phyloP scores from a whole-genome alignment of 257 asterid genomes.

The Solanum peruvianum region DNA sequence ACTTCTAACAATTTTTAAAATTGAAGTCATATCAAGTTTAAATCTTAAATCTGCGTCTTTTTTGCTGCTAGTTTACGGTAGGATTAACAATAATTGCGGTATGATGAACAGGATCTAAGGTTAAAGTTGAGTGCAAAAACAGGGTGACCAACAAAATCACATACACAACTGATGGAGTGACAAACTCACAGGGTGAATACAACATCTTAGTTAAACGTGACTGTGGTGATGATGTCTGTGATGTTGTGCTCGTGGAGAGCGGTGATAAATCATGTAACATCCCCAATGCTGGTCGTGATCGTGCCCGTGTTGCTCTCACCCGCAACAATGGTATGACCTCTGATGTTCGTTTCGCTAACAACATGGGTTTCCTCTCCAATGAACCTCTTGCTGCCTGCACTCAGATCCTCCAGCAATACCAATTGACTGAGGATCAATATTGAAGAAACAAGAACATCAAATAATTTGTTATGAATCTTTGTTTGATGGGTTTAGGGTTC shows the following conservation, averaged over 20 bases:
- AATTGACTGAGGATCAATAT: constrained; percentile 28
- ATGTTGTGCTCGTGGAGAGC: constrained; percentile 37
- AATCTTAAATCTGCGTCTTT: neutral
- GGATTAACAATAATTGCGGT: neutral
- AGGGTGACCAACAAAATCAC: constrained; percentile 14
- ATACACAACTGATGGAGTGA: constrained; percentile 17
- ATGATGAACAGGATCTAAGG: constrained; percentile 33
- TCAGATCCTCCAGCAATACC: constrained; percentile 53
- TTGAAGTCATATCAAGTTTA: neutral
- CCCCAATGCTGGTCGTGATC: constrained; percentile 50
- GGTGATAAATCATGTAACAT: constrained; percentile 34
- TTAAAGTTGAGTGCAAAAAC: constrained; percentile 46
- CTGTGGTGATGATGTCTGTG: constrained; percentile 53
- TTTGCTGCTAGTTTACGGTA: neutral
- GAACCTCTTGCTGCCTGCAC: constrained; percentile 45
- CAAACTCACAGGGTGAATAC: constrained; percentile 40
- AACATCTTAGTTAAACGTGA: constrained; percentile 36
- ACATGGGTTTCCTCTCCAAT: constrained; percentile 42
- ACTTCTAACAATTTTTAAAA: too few relatives aligned
- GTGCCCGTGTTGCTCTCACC: constrained; percentile 60
- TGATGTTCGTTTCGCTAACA: constrained; percentile 40
- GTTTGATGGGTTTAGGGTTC: neutral
- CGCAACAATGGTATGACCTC: constrained; percentile 65
- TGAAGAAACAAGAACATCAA: neutral
- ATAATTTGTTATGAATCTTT: neutral